These are phyloP conservation scores for Epichloe coenophiala DNA, from an alignment of 2,329 filamentous ascomycete species.

Conservation along the genomic window DNA sequence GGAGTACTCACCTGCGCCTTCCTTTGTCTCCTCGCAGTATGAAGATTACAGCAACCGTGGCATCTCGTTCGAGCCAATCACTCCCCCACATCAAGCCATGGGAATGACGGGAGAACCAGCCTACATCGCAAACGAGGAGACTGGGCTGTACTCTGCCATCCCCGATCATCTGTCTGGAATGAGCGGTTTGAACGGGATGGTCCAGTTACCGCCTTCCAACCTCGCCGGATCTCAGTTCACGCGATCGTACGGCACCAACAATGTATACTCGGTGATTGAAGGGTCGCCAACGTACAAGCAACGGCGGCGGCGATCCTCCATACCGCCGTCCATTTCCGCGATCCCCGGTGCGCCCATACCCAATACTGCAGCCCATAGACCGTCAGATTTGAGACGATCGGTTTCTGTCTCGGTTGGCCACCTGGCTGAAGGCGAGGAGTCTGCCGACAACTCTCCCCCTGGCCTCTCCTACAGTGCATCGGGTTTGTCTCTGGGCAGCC, in stretches of 20 bases:
- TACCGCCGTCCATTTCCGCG: constrained; percentile 62
- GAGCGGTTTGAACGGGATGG: constrained; percentile 71
- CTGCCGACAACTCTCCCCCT: constrained; percentile 67
- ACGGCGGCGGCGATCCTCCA: constrained; percentile 81
- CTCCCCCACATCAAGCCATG: constrained; percentile 86
- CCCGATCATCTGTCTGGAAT: constrained; percentile 68
- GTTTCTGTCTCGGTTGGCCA: constrained; percentile 79
- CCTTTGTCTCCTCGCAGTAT: constrained; percentile 96
- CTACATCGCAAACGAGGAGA: constrained; percentile 97
- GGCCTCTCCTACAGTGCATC: constrained; percentile 61
- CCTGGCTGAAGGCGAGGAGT: constrained; percentile 67
- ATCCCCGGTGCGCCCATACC: constrained; percentile 55
- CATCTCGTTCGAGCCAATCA: constrained; percentile 92
- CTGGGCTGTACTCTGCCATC: constrained; percentile 87
- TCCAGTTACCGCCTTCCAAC: constrained; percentile 80
- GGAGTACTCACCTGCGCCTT: constrained; percentile 95
- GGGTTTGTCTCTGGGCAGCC: constrained; percentile 45
- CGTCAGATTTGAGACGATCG: constrained; percentile 82
- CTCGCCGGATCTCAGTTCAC: constrained; percentile 68
- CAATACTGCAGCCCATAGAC: constrained; percentile 54
- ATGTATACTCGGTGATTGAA: constrained; percentile 91
- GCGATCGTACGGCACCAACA: constrained; percentile 57
- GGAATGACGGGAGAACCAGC: constrained; percentile 76
- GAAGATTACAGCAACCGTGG: constrained; percentile 96
- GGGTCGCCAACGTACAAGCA: constrained; percentile 99